These are phyloP conservation scores for Globisporangium perplexum DNA, from an alignment of 352 stramenopile genomes.

Conservation along the genomic window DNA sequence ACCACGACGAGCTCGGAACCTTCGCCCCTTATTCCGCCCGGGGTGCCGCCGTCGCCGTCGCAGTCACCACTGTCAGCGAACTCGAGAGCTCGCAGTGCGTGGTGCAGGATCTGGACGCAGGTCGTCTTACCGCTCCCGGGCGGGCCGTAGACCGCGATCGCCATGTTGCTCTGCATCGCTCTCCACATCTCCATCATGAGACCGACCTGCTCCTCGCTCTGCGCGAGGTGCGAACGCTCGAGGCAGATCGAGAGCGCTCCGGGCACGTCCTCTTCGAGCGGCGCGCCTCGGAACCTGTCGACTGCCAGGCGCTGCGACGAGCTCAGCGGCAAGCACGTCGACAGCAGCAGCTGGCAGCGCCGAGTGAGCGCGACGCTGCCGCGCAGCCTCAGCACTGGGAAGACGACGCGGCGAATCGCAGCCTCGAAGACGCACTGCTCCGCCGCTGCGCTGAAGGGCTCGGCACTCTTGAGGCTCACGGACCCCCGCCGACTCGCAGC, in stretches of 20 bases:
- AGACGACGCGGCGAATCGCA: slow-evolving; percentile 4
- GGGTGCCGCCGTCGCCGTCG: background rate
- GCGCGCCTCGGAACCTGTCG: slow-evolving; percentile 1
- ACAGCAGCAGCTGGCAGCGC: slow-evolving; percentile 8
- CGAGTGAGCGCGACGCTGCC: background rate
- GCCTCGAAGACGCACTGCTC: slow-evolving; percentile 11
- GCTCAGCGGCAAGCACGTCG: slow-evolving; percentile 22
- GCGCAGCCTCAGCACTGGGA: background rate
- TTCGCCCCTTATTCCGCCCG: background rate
- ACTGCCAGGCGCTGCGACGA: slow-evolving; percentile 16
- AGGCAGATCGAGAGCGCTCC: slow-evolving; percentile 43
- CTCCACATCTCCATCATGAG: slow-evolving; percentile 35
- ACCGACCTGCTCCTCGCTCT: slow-evolving; percentile 13
- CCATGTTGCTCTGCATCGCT: slow-evolving; percentile 19
- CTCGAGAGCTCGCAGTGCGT: slow-evolving; percentile 40
- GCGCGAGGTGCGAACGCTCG: slow-evolving; percentile 17
- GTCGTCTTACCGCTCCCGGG: slow-evolving; percentile 38
- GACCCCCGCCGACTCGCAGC: background rate
- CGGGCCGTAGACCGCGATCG: slow-evolving; percentile 32
- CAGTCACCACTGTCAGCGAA: slow-evolving; percentile 15
- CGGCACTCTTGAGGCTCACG: background rate
- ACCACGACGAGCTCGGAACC: slow-evolving; percentile 23
- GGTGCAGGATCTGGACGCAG: slow-evolving; percentile 41
- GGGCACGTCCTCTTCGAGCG: slow-evolving; percentile 24
- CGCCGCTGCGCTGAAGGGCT: background rate